Percentiles rank a stretch among this genome's conserved stretches.
Evolutionary conservation across 1,284 basidiomycete species (phyloP).

Genomic region (Entoloma clypeatum): DNA sequence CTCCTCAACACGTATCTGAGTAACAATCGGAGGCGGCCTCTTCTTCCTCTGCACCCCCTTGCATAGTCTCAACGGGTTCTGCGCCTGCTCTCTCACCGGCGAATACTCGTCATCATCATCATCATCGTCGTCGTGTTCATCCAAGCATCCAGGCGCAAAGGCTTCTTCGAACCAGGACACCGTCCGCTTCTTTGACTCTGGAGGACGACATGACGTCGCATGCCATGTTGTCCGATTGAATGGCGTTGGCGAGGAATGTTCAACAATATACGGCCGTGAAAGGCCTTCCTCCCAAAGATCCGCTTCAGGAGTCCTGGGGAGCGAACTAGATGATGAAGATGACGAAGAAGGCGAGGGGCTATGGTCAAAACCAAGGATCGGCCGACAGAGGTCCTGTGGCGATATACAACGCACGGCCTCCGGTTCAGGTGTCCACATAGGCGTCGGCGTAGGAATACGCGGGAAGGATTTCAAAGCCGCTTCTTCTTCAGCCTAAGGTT

Average conservation of each 20-base stretch:
- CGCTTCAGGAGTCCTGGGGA: conserved; percentile 2
- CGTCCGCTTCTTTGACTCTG: no score
- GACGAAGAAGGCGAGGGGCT: conserved; percentile 3
- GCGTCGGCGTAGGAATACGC: conserved; percentile 9
- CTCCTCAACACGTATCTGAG: no score
- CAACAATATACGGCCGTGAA: neutral
- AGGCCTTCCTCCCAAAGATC: conserved; percentile 1
- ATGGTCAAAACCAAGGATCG: conserved; percentile 8
- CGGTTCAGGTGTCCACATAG: conserved; percentile 11
- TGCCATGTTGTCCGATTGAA: no score
- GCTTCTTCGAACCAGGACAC: no score
- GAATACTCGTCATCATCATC: no score
- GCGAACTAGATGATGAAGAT: conserved; percentile 3
- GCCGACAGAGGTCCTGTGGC: neutral
- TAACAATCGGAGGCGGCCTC: no score
- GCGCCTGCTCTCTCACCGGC: no score
- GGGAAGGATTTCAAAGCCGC: conserved; percentile 3
- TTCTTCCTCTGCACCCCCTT: no score
- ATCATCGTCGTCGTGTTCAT: no score
- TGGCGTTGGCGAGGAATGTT: neutral
- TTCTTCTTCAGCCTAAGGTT: neutral
- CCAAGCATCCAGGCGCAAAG: no score
- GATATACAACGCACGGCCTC: conserved; percentile 1
- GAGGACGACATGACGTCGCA: no score
- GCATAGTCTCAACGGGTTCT: no score